These are phyloP conservation scores for Talinum fruticosum DNA, from an alignment of 148 eudicot species.

Conservation along the genomic window DNA sequence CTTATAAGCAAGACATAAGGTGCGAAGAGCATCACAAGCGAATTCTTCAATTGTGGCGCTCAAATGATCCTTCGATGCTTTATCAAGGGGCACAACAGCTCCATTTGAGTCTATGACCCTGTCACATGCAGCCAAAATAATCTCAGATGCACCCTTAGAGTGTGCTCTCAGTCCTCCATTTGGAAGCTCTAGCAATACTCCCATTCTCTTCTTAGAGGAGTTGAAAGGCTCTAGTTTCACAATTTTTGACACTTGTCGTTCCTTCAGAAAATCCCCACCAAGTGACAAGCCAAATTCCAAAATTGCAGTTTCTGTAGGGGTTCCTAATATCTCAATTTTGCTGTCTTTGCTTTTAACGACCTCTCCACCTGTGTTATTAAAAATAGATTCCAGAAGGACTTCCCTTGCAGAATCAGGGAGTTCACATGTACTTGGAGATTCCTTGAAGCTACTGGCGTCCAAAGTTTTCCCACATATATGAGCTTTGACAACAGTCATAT, in stretches of 20 bases:
- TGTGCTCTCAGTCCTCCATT: constrained; percentile 58
- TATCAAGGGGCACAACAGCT: constrained; percentile 52
- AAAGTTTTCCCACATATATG: constrained; percentile 53
- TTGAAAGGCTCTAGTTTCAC: constrained; percentile 82
- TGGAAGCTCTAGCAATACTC: constrained; percentile 59
- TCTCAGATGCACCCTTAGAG: constrained; percentile 82
- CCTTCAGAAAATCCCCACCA: constrained; percentile 56
- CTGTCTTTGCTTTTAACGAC: constrained; percentile 44
- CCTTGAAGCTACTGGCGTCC: constrained; percentile 33
- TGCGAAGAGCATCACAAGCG: constrained; percentile 81
- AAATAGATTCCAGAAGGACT: constrained; percentile 59
- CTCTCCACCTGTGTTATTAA: constrained; percentile 77
- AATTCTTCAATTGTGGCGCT: constrained; percentile 58
- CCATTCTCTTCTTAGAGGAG: constrained; percentile 74
- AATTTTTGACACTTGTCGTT: constrained; percentile 40
- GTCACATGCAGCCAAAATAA: constrained; percentile 69
- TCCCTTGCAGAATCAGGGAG: constrained; percentile 43
- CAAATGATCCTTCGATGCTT: constrained; percentile 32
- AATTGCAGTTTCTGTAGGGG: constrained; percentile 78
- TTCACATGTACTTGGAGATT: constrained; percentile 29
- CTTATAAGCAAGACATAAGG: constrained; percentile 71
- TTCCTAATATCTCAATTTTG: constrained; percentile 61
- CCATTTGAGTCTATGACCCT: constrained; percentile 49
- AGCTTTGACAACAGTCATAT: constrained; percentile 76
- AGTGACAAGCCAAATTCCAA: constrained; percentile 67